These are phyloP conservation scores for Andrographis paniculata DNA, from an alignment of 305 asterid genomes.

Conservation along the genomic window DNA sequence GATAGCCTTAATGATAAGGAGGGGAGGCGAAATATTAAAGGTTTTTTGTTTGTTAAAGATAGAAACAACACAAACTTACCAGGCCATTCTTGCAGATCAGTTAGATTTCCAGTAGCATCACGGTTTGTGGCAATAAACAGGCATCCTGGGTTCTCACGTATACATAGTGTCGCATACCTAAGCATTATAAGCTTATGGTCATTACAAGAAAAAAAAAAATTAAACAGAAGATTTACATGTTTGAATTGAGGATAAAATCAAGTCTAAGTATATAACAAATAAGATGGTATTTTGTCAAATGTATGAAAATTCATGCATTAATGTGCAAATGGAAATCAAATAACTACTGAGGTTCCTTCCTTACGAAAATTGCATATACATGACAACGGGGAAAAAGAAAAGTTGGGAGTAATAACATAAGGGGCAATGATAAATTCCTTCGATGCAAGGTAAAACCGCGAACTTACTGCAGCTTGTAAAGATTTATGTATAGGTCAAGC, in stretches of 20 bases:
- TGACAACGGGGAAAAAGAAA: not conserved
- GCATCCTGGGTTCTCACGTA: slow-evolving; percentile 97
- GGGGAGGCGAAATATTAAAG: not conserved
- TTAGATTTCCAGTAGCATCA: slow-evolving; percentile 80
- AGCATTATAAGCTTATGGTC: slow-evolving; percentile 5
- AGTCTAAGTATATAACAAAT: slow-evolving; percentile 1
- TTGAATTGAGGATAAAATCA: not conserved
- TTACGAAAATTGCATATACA: not conserved
- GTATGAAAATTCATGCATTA: not conserved
- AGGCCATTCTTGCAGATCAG: slow-evolving; percentile 89
- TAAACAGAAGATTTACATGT: slow-evolving; percentile 1
- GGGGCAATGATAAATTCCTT: not conserved
- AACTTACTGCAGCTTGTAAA: slow-evolving; percentile 78
- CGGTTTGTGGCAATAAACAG: slow-evolving; percentile 89
- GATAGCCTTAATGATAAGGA: slow-evolving; percentile 1
- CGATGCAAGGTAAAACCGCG: slow-evolving; percentile 22
- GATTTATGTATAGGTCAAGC: slow-evolving; percentile 70
- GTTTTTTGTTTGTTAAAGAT: too few species aligned
- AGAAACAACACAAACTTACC: too few species aligned
- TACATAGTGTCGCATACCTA: slow-evolving; percentile 88
- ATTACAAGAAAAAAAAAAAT: not conserved
- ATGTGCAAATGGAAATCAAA: slow-evolving; percentile 6
- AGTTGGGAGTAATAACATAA: too few species aligned
- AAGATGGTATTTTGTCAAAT: slow-evolving; percentile 3
- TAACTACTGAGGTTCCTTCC: not conserved